phyloP scores from a whole-genome alignment of 2,329 filamentous ascomycete genomes.

The Dendryphion nanum region DNA sequence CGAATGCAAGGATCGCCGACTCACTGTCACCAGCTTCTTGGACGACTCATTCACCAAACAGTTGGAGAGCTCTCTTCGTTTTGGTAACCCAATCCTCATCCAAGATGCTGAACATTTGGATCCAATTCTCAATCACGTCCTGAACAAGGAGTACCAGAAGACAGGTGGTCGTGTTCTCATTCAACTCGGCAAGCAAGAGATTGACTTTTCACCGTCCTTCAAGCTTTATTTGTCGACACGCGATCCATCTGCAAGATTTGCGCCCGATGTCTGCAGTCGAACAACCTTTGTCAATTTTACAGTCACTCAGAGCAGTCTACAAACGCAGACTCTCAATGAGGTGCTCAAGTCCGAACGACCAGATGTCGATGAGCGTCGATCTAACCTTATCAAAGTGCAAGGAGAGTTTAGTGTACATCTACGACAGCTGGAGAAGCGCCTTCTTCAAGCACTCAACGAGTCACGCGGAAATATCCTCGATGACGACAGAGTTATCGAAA shows the following conservation, averaged over 20 bases:
- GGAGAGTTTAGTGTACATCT: slow-evolving; percentile 99
- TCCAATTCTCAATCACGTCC: slow-evolving; percentile 94
- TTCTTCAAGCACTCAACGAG: slow-evolving; percentile 93
- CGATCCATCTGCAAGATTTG: slow-evolving; percentile 92
- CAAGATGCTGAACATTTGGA: slow-evolving; percentile 97
- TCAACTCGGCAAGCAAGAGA: slow-evolving; percentile 97
- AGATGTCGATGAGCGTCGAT: slow-evolving; percentile 92
- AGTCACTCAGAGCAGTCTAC: slow-evolving; percentile 96
- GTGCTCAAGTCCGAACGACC: slow-evolving; percentile 96
- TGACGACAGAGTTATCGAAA: slow-evolving; percentile 97
- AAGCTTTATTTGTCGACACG: slow-evolving; percentile 92
- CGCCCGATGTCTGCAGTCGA: slow-evolving; percentile 95
- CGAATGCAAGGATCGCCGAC: slow-evolving; percentile 86
- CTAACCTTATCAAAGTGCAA: slow-evolving; percentile 97
- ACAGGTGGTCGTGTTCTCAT: slow-evolving; percentile 97
- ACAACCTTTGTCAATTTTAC: slow-evolving; percentile 99
- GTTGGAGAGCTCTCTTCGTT: slow-evolving; percentile 91
- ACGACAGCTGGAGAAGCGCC: slow-evolving; percentile 87
- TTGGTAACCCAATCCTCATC: slow-evolving; percentile 97
- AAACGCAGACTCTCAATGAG: slow-evolving; percentile 96
- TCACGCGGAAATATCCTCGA: slow-evolving; percentile 97
- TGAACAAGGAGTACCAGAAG: slow-evolving; percentile 99
- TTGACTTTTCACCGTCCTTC: slow-evolving; percentile 97
- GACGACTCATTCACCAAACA: slow-evolving; percentile 99
- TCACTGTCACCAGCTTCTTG: slow-evolving; percentile 96